Evolutionary conservation across 2,329 filamentous ascomycete species (phyloP).

Genomic region (Truncatella angustata): DNA sequence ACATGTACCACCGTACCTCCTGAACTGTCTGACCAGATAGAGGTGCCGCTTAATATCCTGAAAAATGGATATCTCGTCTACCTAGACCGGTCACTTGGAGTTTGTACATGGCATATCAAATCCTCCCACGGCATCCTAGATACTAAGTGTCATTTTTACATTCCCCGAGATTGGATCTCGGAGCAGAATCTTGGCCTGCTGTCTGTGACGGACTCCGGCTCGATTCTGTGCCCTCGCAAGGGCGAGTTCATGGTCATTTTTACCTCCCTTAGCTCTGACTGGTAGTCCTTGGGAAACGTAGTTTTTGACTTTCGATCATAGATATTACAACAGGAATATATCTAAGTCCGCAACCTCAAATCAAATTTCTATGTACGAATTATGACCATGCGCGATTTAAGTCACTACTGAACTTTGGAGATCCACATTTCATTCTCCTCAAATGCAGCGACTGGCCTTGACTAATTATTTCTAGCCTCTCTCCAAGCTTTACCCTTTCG

Average conservation of each 20-base stretch:
- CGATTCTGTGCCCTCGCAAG: neutral
- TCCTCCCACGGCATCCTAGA: neutral
- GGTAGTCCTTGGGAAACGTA: neutral
- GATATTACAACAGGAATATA: too few relatives aligned
- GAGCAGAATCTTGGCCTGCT: neutral
- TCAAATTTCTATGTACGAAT: too few relatives aligned
- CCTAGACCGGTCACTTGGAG: neutral
- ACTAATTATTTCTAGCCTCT: slow-evolving; percentile 5
- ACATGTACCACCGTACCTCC: neutral
- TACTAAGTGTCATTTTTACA: neutral
- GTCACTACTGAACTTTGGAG: too few relatives aligned
- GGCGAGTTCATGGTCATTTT: neutral
- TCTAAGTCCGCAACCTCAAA: too few relatives aligned
- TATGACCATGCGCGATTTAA: too few relatives aligned
- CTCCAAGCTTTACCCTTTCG: slow-evolving; percentile 14
- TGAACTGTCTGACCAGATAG: neutral
- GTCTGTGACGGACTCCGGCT: neutral
- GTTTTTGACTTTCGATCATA: too few relatives aligned
- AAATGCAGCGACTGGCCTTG: too few relatives aligned
- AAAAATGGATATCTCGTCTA: neutral
- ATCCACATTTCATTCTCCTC: too few relatives aligned
- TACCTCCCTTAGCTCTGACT: neutral
- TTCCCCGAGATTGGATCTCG: neutral
- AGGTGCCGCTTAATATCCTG: neutral
- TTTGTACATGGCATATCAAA: neutral